Evolutionary conservation across 495 filamentous ascomycete species (phyloP), one percentile per base, ranked within the genome.

Genomic region (Talaromyces adpressus): DNA sequence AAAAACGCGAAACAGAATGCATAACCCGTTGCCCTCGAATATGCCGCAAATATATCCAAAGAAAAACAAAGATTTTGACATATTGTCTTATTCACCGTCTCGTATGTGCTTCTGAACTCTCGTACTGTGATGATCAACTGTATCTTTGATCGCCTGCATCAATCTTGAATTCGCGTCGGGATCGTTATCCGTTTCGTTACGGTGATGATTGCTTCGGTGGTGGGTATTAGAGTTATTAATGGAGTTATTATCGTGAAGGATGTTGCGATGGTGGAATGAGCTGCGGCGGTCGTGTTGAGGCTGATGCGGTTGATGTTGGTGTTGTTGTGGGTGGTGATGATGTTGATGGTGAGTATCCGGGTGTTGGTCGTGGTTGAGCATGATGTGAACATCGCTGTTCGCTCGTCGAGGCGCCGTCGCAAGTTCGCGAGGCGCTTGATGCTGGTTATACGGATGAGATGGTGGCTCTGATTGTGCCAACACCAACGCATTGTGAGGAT

Each of bases 141-240:
- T 81, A 56, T 81, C 78, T 9, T 74, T 61, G 34, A 81, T 81
- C 20, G 78, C 78, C 67, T 79, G 78, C 74, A 77, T 78, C 49
- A 81, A 59, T n/a, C 76, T 69, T 62, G 77, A 75, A 56, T 77
- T 78, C 57, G 78, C 78, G 65, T 77, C 77, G 1, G 76, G 73
- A 27, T 73, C 78, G 16, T 79, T 76, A n/a, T 81, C 77, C n/a
- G 77, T 69, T 2, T 59, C 27, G 39, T 32, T 51, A 27, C 11
- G 41, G 47, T 49, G 39, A 34, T 52, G 32, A n/a, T n/a, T 49
- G 30, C 18, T 49, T 18, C 45, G 34, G 32, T n/a, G 52, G 27
- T 29, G 52, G 20, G 18, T 4, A 58, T 32, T 32, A 29, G 11
- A 11, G 25, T 34, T 34, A 57, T 57, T 57, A 57, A 11, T 57